Evolutionary conservation across 495 filamentous ascomycete genomes (phyloP), one percentile per base, ranked within the genome.

Genomic region (Aspergillus conjunctus): DNA sequence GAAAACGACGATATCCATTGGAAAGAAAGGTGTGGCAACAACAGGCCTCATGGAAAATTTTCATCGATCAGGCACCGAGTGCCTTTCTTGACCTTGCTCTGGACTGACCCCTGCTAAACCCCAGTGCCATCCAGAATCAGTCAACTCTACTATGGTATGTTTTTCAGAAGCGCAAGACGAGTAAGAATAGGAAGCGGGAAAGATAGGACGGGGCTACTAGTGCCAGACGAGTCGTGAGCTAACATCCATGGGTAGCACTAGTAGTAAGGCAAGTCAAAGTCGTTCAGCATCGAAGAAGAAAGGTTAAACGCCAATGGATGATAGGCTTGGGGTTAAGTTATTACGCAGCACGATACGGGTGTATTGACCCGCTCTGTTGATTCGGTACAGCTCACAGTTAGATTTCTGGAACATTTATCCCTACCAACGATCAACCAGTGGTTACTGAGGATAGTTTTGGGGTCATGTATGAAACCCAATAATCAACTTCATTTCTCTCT

Each of bases 121-220:
- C 26, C 53, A n/a, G 33, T 46, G 26, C 22, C 20, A 22, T 50
- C 31, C 30, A n/a, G 9, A 41, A 33, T 51, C 22, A 17, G 20
- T 37, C 15, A 50, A 26, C 26, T 10, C 32, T 15, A 56, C 39
- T 56, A n/a, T n/a, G n/a, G n/a, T n/a, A n/a, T n/a, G n/a, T 17
- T 54, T 33, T 56, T 56, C 44, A 52, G 50, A 61, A 14, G 46
- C 33, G 34, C 34, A 44, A 44, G 30, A 63, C 64, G 64, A 67
- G 63, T 60, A 67, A 63, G 43, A 67, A 51, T 63, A 67, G 64
- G 64, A 63, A 67, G 58, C 56, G 45, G 50, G 48, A 52, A 67
- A 50, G 54, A 59, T 67, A 67, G 61, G 57, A 56, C 65, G 32
- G 26, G 2, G 55, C 59, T 56, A 64, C 65, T 67, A 67, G 65